Base-by-base conservation (phyloP, 169 alveolate genomes). In the Cryptosporidium sp. region DNA sequence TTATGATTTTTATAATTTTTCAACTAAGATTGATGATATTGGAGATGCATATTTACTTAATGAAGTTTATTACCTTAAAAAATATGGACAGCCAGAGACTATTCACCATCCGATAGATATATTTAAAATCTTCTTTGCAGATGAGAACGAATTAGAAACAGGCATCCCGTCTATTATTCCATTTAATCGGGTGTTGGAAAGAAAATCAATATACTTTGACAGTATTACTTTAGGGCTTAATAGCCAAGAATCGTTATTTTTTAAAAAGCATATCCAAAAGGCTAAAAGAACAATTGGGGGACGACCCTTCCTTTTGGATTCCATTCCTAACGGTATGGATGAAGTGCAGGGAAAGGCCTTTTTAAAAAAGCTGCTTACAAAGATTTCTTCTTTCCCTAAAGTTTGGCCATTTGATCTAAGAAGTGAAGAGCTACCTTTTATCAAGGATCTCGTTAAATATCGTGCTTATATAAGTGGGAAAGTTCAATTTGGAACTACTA, bases 371-470 rank as follows among this genome's bases (percentile, higher is more conserved):
- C 18, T 80, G 12, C 16, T 80, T 21, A 31, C 74, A 61, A 80
- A 80, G 16, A 62, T 80, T 29, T 80, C 89, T 41, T 33, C 89
- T 35, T 45, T 80, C 18, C 80, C 89, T 2, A 80, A 65, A 43
- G 89, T 62, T 80, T 80, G 89, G 89, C 89, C 89, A 26, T 65
- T 29, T 61, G 51, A 59, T 26, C 14, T 80, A 21, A 80, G 89
- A 29, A 31, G 70, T 80, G 59, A 35, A 14, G 89, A 80, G 39
- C 52, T 80, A 26, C 61, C 75, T 3, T 59, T 62, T 18, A 39
- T 80, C 5, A 80, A 80, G 45, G 89, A 80, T 48, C 43, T 80
- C 16, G 89, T 80, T 62, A 80, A 80, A 80, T 80, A 80, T 65
- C 73, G 89, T 62, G 29, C 26, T 18, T 80, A 37, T 62, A 62